Percentiles rank a stretch among this genome's conserved stretches.
These are phyloP conservation scores for Phialocephala sp. DNA, from an alignment of 2,329 filamentous ascomycete genomes.

Conservation along the genomic window DNA sequence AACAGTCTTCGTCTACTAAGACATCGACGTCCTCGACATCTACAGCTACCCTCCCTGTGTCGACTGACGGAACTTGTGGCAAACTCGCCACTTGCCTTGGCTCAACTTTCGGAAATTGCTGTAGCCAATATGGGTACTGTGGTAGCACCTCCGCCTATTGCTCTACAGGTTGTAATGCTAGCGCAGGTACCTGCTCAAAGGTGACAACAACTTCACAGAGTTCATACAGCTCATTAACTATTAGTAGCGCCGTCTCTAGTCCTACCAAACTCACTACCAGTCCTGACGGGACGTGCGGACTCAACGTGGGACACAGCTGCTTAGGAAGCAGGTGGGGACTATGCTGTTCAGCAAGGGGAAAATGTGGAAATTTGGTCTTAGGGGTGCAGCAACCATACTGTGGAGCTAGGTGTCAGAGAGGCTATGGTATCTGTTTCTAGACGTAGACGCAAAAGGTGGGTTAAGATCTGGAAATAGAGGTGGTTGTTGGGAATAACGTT, in stretches of 20 bases:
- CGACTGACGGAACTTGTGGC: constrained; percentile 28
- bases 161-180: constrained; percentile 25
- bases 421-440: constrained; percentile 24
- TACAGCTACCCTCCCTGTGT: constrained; percentile 2
- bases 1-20: constrained; percentile 8
- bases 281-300: constrained; percentile 32
- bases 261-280: constrained; percentile 13
- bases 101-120: constrained; percentile 29
- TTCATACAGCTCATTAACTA: constrained; percentile 2
- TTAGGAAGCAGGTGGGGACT: constrained; percentile 30
- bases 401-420: constrained; percentile 39
- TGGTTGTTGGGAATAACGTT: neutral
- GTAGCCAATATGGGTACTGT: constrained; percentile 26
- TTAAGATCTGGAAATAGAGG: neutral
- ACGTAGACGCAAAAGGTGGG: neutral
- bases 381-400: constrained; percentile 36
- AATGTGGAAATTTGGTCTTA: constrained; percentile 36
- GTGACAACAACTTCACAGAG: constrained; percentile 7
- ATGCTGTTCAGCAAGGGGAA: constrained; percentile 40
- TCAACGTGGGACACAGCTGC: constrained; percentile 31
- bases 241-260: constrained; percentile 8
- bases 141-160: constrained; percentile 28
- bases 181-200: constrained; percentile 14
- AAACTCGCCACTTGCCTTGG: constrained; percentile 27
- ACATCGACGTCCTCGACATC: constrained; percentile 2